Evolutionary conservation across 495 filamentous ascomycete species (phyloP).

Genomic region (Amniculicola lignicola): DNA sequence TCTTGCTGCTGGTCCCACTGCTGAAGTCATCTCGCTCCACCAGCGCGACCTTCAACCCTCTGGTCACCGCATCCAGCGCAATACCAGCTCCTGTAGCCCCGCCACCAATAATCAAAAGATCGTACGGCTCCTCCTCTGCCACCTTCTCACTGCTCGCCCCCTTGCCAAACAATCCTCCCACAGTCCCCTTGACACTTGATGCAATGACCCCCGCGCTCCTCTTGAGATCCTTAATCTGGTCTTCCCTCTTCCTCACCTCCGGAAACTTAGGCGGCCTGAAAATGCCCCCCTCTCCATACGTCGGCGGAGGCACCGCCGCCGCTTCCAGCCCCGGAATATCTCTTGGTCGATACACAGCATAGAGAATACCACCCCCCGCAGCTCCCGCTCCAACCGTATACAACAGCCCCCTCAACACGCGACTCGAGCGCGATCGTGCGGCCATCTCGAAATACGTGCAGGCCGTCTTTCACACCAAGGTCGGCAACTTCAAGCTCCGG

Average conservation of each 20-base stretch:
- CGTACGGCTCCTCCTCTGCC: constrained; percentile 58
- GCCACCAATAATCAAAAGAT: constrained; percentile 85
- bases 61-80: constrained; percentile 87
- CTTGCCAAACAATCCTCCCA: constrained; percentile 38
- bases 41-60: constrained; percentile 87
- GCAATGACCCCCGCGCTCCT: constrained; percentile 39
- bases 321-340: constrained; percentile 82
- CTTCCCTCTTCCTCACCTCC: constrained; percentile 63
- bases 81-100: constrained; percentile 92
- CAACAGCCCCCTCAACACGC: constrained; percentile 57
- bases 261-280: constrained; percentile 82
- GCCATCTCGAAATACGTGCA: constrained; percentile 60
- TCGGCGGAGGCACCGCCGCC: constrained; percentile 75
- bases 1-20: constrained; percentile 91
- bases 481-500: too few species aligned
- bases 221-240: constrained; percentile 61
- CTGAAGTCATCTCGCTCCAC: constrained; percentile 97
- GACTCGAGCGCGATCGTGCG: constrained; percentile 51
- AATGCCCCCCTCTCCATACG: constrained; percentile 71
- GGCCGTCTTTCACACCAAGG: too few species aligned
- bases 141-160: constrained; percentile 5
- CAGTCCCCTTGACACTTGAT: constrained; percentile 22
- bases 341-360: constrained; percentile 76
- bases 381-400: constrained; percentile 60
- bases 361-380: constrained; percentile 62